These are phyloP conservation scores for Aureobasidium lini DNA, from an alignment of 2,329 filamentous ascomycete genomes.

Conservation along the genomic window DNA sequence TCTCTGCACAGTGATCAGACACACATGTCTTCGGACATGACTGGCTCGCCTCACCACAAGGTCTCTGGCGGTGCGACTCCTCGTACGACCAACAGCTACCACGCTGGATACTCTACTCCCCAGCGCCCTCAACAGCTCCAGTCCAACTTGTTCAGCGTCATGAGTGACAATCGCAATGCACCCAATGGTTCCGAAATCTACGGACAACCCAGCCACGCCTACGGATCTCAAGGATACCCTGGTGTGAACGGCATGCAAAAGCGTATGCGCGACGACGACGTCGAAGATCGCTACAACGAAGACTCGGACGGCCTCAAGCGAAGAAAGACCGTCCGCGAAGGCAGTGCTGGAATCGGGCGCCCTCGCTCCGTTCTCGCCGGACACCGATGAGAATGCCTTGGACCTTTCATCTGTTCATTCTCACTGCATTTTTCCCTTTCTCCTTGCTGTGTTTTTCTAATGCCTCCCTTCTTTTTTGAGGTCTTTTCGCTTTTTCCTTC, in stretches of 20 bases:
- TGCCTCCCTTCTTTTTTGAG: background rate
- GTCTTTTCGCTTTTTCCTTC: background rate
- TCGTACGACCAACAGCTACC: slow-evolving; percentile 67
- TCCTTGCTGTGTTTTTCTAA: slow-evolving; percentile 7
- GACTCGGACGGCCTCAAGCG: slow-evolving; percentile 64
- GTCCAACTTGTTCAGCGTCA: slow-evolving; percentile 79
- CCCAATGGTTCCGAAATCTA: slow-evolving; percentile 55
- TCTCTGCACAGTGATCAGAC: slow-evolving; percentile 63
- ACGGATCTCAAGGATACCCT: slow-evolving; percentile 54
- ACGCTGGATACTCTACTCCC: slow-evolving; percentile 66
- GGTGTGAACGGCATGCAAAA: slow-evolving; percentile 35
- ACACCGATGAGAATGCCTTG: background rate
- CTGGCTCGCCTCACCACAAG: slow-evolving; percentile 73
- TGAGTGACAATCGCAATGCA: slow-evolving; percentile 66
- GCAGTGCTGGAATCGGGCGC: slow-evolving; percentile 12
- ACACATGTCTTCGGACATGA: slow-evolving; percentile 75
- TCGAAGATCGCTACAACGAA: slow-evolving; percentile 55
- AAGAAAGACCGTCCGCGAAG: slow-evolving; percentile 14
- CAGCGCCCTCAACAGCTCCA: slow-evolving; percentile 59
- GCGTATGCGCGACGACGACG: slow-evolving; percentile 31
- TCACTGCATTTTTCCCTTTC: background rate
- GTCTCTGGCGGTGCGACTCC: slow-evolving; percentile 80
- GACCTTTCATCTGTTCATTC: background rate
- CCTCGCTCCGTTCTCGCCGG: slow-evolving; percentile 2
- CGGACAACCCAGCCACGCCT: slow-evolving; percentile 46